Conservation (phyloP, 2,329 filamentous ascomycete species). For the Lachnellula occidentalis region DNA sequence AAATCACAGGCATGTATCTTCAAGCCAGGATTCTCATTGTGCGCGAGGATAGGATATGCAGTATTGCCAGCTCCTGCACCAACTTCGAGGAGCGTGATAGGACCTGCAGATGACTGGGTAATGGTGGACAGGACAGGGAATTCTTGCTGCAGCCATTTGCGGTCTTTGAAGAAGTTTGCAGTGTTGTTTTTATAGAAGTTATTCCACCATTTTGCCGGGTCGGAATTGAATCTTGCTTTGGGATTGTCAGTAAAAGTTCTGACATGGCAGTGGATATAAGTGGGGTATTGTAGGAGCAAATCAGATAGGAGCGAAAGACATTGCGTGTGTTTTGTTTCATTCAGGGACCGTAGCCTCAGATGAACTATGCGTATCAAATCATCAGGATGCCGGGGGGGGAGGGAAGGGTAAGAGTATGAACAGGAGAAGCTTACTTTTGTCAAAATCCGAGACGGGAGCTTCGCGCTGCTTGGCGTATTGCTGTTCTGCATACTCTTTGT, state of each 20-base stretch:
- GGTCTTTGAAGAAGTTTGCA: constrained; percentile 96
- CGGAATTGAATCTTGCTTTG: constrained; percentile 73
- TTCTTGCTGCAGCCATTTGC: constrained; percentile 95
- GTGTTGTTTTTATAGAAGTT: constrained; percentile 97
- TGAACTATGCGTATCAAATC: constrained; percentile 65
- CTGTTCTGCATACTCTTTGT: constrained; percentile 76
- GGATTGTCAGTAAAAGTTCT: constrained; percentile 36
- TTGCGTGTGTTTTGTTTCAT: constrained; percentile 50
- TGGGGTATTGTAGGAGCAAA: constrained; percentile 26
- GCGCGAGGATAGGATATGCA: constrained; percentile 81
- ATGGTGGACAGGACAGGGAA: constrained; percentile 82
- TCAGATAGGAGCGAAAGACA: constrained; percentile 76
- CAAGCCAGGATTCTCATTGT: constrained; percentile 76
- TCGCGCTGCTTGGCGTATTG: constrained; percentile 83
- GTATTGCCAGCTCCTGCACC: constrained; percentile 96
- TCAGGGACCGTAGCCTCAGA: constrained; percentile 54
- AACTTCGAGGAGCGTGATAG: constrained; percentile 74
- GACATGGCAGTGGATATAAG: constrained; percentile 5
- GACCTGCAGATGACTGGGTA: constrained; percentile 63
- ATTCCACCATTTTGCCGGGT: constrained; percentile 97
- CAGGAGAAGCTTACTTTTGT: constrained; percentile 59
- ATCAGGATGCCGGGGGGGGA: constrained; percentile 37
- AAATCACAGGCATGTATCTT: constrained; percentile 95
- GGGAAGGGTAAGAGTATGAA: constrained; percentile 3
- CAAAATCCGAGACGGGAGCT: constrained; percentile 85